Evolutionary conservation across 2,329 filamentous ascomycete genomes (phyloP), one percentile per base, ranked within the genome.

Genomic region (Delphinella strobiligena): DNA sequence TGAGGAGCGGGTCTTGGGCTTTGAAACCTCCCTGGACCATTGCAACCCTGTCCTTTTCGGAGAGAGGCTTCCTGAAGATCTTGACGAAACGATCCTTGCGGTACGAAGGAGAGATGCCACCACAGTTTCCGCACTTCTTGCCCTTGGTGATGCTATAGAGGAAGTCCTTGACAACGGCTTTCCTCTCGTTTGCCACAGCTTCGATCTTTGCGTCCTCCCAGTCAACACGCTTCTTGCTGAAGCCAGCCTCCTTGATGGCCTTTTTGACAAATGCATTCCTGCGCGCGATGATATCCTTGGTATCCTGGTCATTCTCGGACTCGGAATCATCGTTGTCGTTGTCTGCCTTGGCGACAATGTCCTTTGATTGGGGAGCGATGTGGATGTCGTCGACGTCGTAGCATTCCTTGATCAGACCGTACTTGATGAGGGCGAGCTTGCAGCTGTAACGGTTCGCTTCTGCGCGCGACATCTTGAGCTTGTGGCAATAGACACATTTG

Each of bases 71-170:
- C 56, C 89, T 80, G 60, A 96, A 98, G 39, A 98, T 87, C 61
- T 96, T 98, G 55, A 88, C 82, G 52, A 78, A 91, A 32, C 82
- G 74, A 53, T 98, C 89, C 59, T 93, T 95, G 51, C 89, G 79
- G 61, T 85, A 96, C 2, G 70, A 69, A 9, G 87, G 88, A 11
- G 82, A 88, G 45, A 91, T 75, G 19, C 82, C 74, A 49, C 65
- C 64, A 55, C 78, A 82, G 47, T 68, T 75, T 31, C 67, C 68
- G 62, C 91, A 98, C 52, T 74, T 74, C 51, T 78, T 81, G 34
- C 72, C 69, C 50, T 72, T 74, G 35, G 74, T 74, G 40, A 95
- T 80, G 19, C 79, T 74, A 38, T 73, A 74, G 44, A 94, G 69
- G 49, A 98, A 93, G 12, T 85, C 78, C 56, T 87, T 85, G 50